These are phyloP conservation scores for Fragosphaeria purpurea DNA, from an alignment of 2,329 filamentous ascomycete species.

Conservation along the genomic window DNA sequence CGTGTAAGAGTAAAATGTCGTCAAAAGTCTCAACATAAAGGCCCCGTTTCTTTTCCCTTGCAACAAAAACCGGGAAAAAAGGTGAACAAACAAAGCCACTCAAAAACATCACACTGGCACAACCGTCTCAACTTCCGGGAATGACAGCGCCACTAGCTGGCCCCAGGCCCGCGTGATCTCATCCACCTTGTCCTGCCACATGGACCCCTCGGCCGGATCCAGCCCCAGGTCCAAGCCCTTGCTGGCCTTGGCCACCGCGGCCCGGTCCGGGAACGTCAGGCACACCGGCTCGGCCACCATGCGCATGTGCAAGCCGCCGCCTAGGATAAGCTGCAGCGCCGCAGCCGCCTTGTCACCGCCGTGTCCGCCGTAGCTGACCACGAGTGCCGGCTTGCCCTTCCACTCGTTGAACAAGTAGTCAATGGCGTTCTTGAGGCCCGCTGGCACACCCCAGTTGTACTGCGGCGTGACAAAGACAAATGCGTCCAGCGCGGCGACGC, in stretches of 20 bases:
- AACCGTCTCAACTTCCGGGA: too few species aligned
- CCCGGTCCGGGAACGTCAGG: slow-evolving; percentile 15
- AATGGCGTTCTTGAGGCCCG: slow-evolving; percentile 40
- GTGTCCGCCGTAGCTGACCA: slow-evolving; percentile 37
- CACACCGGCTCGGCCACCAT: slow-evolving; percentile 15
- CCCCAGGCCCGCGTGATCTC: slow-evolving; percentile 14
- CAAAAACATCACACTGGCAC: too few species aligned
- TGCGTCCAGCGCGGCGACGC: slow-evolving; percentile 21
- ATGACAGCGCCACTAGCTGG: slow-evolving; percentile 7
- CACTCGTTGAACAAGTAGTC: slow-evolving; percentile 43
- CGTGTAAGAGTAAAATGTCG: too few species aligned
- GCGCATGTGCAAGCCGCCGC: slow-evolving; percentile 14
- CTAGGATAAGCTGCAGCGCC: slow-evolving; percentile 16
- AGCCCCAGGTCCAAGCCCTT: slow-evolving; percentile 13
- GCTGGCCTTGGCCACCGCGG: slow-evolving; percentile 5
- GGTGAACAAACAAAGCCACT: too few species aligned
- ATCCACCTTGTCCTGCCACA: slow-evolving; percentile 11
- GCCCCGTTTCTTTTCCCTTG: too few species aligned
- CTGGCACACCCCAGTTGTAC: slow-evolving; percentile 40
- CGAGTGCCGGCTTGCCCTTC: slow-evolving; percentile 34
- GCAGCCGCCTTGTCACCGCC: slow-evolving; percentile 22
- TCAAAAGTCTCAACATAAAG: too few species aligned
- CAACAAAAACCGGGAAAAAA: too few species aligned
- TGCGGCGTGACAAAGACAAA: slow-evolving; percentile 24
- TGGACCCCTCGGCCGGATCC: neutral